These are phyloP conservation scores for Suillus ampliporus DNA, from an alignment of 768 basidiomycete genomes.

Conservation along the genomic window DNA sequence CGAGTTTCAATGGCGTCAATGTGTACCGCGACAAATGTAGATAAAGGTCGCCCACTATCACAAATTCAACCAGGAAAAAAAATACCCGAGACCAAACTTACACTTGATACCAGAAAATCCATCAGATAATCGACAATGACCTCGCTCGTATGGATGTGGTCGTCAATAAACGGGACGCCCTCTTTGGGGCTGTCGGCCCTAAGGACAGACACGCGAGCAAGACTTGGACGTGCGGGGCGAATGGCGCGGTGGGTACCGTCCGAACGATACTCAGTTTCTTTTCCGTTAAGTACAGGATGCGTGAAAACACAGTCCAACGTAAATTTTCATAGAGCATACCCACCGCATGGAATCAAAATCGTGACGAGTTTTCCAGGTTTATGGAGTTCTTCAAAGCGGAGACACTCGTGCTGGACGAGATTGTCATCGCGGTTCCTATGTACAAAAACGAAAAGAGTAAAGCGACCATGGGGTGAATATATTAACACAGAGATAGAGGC, in stretches of 20 bases:
- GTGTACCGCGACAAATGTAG: conserved; percentile 83
- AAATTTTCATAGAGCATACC: conserved; percentile 43
- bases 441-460: conserved; percentile 3
- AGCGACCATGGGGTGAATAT: neutral
- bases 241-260: conserved; percentile 94
- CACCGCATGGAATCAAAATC: conserved; percentile 98
- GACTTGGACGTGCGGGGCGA: conserved; percentile 87
- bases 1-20: conserved; percentile 94
- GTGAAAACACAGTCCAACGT: neutral
- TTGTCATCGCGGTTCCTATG: conserved; percentile 75
- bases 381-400: conserved; percentile 79
- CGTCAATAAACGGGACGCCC: conserved; percentile 94
- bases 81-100: conserved; percentile 42
- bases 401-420: conserved; percentile 77
- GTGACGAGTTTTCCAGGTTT: conserved; percentile 86
- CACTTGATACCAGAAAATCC: conserved; percentile 96
- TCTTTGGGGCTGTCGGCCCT: conserved; percentile 82
- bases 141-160: conserved; percentile 97
- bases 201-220: conserved; percentile 94
- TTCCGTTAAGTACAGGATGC: conserved; percentile 55
- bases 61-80: conserved; percentile 11
- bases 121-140: conserved; percentile 96
- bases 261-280: conserved; percentile 92
- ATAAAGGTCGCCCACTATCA: conserved; percentile 89
- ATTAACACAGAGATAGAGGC: conserved; percentile 86